Conservation (phyloP, 176 grass and related monocot species). For the Sorghum bicolor region Sorghum_bicolor_NCBIv3 NC_012870.2:77970501-77971000, state of each 20-base stretch:
- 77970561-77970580: neutral
- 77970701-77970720: neutral
- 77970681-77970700: neutral
- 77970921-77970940: constrained; percentile 14
- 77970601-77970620: constrained; percentile 24
- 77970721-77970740: neutral
- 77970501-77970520: too few relatives aligned
- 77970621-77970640: neutral
- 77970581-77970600: neutral
- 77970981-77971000: neutral
- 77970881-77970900: neutral
- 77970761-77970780: neutral
- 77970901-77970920: neutral
- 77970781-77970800: neutral
- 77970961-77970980: constrained; percentile 7
- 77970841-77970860: neutral
- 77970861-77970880: neutral
- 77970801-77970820: neutral
- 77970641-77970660: constrained; percentile 23
- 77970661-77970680: constrained; percentile 6
- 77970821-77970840: neutral
- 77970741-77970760: neutral
- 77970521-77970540: neutral
- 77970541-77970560: constrained; percentile 25
- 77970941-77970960: neutral